Evolutionary conservation across 148 eudicot genomes (phyloP).

Genomic region (Salicornia ramosissima): DNA sequence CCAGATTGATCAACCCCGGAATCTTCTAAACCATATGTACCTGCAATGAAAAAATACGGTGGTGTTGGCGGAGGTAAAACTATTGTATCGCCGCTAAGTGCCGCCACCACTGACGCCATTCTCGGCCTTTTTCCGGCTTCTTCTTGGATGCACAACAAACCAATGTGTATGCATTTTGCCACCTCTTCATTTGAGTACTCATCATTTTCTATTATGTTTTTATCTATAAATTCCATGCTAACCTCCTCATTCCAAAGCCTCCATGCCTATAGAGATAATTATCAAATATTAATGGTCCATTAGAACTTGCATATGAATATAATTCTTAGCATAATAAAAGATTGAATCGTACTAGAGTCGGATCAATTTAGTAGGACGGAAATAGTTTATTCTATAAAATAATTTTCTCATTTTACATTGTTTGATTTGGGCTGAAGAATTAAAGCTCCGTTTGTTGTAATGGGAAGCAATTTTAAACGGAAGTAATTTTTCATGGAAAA

Average conservation of each 20-base stretch:
- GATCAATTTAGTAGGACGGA: too few relatives aligned
- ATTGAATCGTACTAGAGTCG: too few relatives aligned
- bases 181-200: conserved; percentile 21
- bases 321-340: too few relatives aligned
- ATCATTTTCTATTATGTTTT: neutral
- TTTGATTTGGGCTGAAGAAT: too few relatives aligned
- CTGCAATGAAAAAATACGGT: conserved; percentile 21
- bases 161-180: conserved; percentile 28
- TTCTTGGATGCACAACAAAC: conserved; percentile 30
- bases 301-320: too few relatives aligned
- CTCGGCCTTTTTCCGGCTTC: conserved; percentile 27
- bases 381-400: too few relatives aligned
- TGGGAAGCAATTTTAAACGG: too few relatives aligned
- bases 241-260: conserved; percentile 27
- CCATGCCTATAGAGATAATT: conserved; percentile 21
- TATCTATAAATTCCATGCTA: conserved; percentile 16
- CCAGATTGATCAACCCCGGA: conserved; percentile 13
- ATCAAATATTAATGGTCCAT: neutral
- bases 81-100: conserved; percentile 26
- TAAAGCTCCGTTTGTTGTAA: too few relatives aligned
- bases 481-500: too few relatives aligned
- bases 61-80: conserved; percentile 25
- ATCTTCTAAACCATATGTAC: conserved; percentile 11
- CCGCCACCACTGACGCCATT: conserved; percentile 26
- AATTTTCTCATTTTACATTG: too few relatives aligned